Evolutionary conservation across 2,329 filamentous ascomycete genomes (phyloP).

Genomic region (Talaromyces sp.): DNA sequence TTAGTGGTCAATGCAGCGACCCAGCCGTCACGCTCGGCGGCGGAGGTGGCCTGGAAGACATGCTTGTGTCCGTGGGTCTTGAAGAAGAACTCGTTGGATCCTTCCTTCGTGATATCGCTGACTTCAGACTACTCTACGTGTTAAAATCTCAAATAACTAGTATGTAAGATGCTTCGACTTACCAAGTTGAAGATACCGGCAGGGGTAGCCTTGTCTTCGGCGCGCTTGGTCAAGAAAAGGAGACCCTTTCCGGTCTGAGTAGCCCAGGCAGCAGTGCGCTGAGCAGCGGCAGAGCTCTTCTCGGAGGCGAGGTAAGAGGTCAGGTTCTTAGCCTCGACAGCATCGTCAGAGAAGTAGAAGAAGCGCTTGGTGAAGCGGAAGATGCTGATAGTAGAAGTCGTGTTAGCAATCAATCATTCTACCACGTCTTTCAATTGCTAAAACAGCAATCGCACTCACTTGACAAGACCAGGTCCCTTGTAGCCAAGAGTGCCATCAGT

Average conservation of each 20-base stretch:
- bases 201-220: constrained; percentile 73
- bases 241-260: constrained; percentile 92
- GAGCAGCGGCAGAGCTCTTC: constrained; percentile 74
- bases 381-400: constrained; percentile 55
- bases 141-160: constrained; percentile 24
- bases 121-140: constrained; percentile 52
- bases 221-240: constrained; percentile 82
- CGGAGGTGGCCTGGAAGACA: constrained; percentile 74
- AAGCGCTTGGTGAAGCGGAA: constrained; percentile 88
- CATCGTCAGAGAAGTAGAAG: constrained; percentile 77
- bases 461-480: constrained; percentile 84
- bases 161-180: constrained; percentile 34
- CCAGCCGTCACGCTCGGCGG: constrained; percentile 87
- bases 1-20: constrained; percentile 76
- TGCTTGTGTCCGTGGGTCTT: constrained; percentile 85
- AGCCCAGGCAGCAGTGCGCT: constrained; percentile 77
- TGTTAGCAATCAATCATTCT: constrained; percentile 12
- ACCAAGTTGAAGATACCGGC: constrained; percentile 81
- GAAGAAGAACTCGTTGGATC: constrained; percentile 77
- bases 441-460: constrained; percentile 61
- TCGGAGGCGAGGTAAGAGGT: constrained; percentile 76
- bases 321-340: constrained; percentile 69
- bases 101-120: constrained; percentile 69
- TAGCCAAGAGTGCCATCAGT: constrained; percentile 81
- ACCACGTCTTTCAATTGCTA: background rate